These are phyloP conservation scores for Boletus rubroflammeus DNA, from an alignment of 768 basidiomycete genomes.

Conservation along the genomic window DNA sequence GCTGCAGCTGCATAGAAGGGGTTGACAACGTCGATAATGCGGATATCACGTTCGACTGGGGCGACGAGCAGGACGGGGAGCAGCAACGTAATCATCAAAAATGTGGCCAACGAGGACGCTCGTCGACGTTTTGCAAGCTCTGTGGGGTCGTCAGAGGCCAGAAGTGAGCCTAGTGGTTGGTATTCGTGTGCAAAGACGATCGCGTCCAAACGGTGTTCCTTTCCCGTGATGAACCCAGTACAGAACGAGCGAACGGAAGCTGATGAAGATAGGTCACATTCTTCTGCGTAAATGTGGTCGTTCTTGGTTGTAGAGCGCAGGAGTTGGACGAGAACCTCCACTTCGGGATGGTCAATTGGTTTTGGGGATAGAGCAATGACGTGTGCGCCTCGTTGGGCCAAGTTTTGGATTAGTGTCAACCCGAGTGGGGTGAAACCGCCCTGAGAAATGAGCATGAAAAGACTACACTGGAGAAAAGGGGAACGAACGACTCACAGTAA, in stretches of 20 bases:
- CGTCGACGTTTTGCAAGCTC: conserved; percentile 41
- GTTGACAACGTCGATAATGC: conserved; percentile 83
- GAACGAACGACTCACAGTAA: conserved; percentile 52
- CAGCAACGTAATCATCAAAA: conserved; percentile 73
- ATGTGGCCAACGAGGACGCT: conserved; percentile 60
- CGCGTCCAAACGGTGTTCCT: conserved; percentile 71
- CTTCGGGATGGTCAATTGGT: conserved; percentile 44
- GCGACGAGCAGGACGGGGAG: conserved; percentile 78
- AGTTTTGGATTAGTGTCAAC: conserved; percentile 56
- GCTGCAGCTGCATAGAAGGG: conserved; percentile 86
- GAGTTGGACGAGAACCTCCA: conserved; percentile 60
- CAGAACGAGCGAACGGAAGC: conserved; percentile 68
- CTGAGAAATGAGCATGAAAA: conserved; percentile 34
- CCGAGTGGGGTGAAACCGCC: conserved; percentile 76
- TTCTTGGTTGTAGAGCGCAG: conserved; percentile 69
- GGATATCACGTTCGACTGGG: conserved; percentile 84
- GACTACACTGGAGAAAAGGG: neutral
- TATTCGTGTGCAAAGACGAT: conserved; percentile 80
- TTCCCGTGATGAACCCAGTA: conserved; percentile 58
- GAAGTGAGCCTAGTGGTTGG: conserved; percentile 53
- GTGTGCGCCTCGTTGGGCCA: conserved; percentile 76
- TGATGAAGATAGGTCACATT: conserved; percentile 69
- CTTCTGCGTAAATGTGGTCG: conserved; percentile 74
- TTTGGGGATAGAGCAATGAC: conserved; percentile 69
- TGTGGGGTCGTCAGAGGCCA: conserved; percentile 28